Conservation (phyloP, 2,329 filamentous ascomycete genomes). For the Fusarium siculi region DNA sequence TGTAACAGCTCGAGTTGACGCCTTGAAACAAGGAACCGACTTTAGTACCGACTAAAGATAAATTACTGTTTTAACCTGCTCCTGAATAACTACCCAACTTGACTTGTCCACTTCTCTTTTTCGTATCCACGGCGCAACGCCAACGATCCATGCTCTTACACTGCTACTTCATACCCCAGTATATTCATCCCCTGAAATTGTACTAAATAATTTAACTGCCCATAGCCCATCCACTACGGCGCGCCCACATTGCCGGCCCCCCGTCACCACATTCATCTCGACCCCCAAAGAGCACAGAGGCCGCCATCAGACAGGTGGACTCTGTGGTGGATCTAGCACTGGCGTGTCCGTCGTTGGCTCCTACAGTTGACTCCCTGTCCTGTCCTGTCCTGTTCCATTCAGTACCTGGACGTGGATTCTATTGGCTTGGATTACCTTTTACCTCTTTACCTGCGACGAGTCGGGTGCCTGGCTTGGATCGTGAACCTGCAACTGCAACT, state of each 20-base stretch:
- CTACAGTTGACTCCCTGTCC: conserved; percentile 31
- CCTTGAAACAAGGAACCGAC: conserved; percentile 9
- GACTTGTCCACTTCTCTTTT: conserved; percentile 17
- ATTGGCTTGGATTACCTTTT: conserved; percentile 30
- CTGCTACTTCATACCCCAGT: conserved; percentile 33
- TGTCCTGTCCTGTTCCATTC: conserved; percentile 23
- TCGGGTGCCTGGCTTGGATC: conserved; percentile 39
- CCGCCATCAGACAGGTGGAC: conserved; percentile 40
- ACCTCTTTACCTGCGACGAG: conserved; percentile 36
- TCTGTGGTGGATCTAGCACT: conserved; percentile 41
- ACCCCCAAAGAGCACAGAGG: conserved; percentile 37
- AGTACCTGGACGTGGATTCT: conserved; percentile 27
- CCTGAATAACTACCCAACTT: not conserved
- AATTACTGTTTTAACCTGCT: conserved; percentile 2
- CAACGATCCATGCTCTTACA: conserved; percentile 36
- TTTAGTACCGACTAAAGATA: not conserved
- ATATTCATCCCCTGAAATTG: conserved; percentile 38
- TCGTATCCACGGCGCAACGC: conserved; percentile 29
- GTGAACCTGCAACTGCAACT: conserved; percentile 46
- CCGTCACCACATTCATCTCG: conserved; percentile 18
- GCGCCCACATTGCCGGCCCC: conserved; percentile 29
- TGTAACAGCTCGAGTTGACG: conserved; percentile 12
- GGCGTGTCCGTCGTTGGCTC: conserved; percentile 34
- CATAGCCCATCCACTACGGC: conserved; percentile 34
- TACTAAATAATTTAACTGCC: conserved; percentile 39